Evolutionary conservation across 2,329 filamentous ascomycete genomes (phyloP), one percentile per base, ranked within the genome.

Genomic region (Epichloe typhina): DNA sequence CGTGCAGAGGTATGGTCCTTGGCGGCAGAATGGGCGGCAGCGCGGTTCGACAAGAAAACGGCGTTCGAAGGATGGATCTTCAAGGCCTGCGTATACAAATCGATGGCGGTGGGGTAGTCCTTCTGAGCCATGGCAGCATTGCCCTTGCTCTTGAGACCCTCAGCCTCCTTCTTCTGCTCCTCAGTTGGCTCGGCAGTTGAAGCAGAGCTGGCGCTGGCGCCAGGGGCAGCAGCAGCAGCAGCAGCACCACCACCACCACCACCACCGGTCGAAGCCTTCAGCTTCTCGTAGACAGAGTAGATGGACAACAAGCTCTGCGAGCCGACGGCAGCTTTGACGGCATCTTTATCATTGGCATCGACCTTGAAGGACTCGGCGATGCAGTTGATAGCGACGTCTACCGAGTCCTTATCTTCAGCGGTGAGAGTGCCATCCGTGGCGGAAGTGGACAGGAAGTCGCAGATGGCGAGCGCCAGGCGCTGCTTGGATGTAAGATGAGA

Each of bases 31-130:
- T 95, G 87, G 5, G 93, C 93, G 45, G 93, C 93, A 11, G 93
- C 93, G 58, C 93, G 88, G 80, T 98, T 98, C 56, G 88, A 95
- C 40, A 98, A 84, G 76, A 93, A 98, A 69, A 98, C 93, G 39
- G 90, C 87, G 72, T 98, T 97, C 57, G 80, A 74, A 2, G 93
- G 88, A 58, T 87, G 72, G 49, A 96, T 74, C 51, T 80, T 76
- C 26, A 98, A 81, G 4, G 93, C 93, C 68, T 91, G 77, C 26
- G 87, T 88, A 76, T 98, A 98, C 58, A 86, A 75, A 59, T 88
- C 82, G 65, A 97, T 88, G 55, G 93, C 93, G 41, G 72, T 63
- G 44, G 75, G 62, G 73, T 96, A 96, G 69, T 97, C 88, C 73
- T 95, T 96, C 66, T 85, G 80, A 52, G 88, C 84, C 90, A 98